Evolutionary conservation across 768 basidiomycete genomes (phyloP), one percentile per base, ranked within the genome.

Genomic region (Russula vinacea): DNA sequence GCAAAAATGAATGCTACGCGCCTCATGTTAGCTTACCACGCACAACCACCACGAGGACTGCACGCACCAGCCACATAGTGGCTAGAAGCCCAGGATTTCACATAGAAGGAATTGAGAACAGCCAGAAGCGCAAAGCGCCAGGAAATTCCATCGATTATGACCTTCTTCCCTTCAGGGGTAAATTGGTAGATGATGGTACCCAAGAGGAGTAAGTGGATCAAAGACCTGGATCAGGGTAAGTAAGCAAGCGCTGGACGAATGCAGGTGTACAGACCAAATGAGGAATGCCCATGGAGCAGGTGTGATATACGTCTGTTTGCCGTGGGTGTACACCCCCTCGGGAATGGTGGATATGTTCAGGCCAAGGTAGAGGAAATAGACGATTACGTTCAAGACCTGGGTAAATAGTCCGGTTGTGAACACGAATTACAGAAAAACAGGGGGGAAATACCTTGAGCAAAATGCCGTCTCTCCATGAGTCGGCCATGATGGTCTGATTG

Each of bases 231-330:
- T 67, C 14, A 65, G 68, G 33, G 59, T 67, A 58, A 24, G 60
- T 37, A n/a, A 24, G 9, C 35, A 51, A 24, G 51, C 54, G 29
- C 26, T 39, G 19, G 39, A 17, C 24, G 32, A 37, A 10, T 3
- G 22, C 37, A 29, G 33, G 14, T 37, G 16, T 39, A 73, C 79
- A 47, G 60, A 89, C 92, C 94, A 96, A 73, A 94, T 89, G 78
- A 89, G 83, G 79, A 94, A 96, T 1, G 91, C 89, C 85, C 90
- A 97, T 32, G 88, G 85, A 29, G 92, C 91, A n/a, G 96, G 96
- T 1, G 94, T 97, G 62, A 98, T 78, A 75, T 94, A 98, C 0
- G 95, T 97, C 69, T 90, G 87, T 74, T 92, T 92, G 51, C 84
- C 86, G 67, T 79, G 75, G 72, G 80, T 84, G 76, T 92, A 92